Percentiles rank a stretch among this genome's conserved stretches.
phyloP scores from a whole-genome alignment of 495 filamentous ascomycete species.

The Opeltia flavorubescens region DNA sequence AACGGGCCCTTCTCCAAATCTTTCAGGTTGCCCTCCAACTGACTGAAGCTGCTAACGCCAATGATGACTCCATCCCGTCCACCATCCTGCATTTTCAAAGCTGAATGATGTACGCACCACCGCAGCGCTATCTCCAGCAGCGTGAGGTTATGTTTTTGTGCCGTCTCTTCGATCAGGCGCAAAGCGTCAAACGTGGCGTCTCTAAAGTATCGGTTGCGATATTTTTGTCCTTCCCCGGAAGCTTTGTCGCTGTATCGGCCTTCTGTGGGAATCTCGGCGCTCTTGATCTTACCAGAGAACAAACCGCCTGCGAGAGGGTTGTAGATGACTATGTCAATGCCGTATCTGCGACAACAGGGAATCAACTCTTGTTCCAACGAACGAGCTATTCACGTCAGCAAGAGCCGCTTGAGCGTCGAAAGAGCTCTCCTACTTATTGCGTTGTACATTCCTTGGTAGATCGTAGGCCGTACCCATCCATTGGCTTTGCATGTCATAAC shows the following conservation, averaged over 20 bases:
- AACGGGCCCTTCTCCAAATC: conserved; percentile 78
- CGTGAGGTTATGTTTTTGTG: conserved; percentile 59
- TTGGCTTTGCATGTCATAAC: conserved; percentile 68
- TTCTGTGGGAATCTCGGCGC: conserved; percentile 45
- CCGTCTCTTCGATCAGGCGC: conserved; percentile 55
- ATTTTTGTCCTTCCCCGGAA: conserved; percentile 39
- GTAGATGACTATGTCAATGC: conserved; percentile 80
- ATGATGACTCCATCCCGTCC: conserved; percentile 68
- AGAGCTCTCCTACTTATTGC: conserved; percentile 33
- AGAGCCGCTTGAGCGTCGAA: not conserved
- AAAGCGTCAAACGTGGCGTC: conserved; percentile 67
- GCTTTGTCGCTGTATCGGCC: conserved; percentile 56
- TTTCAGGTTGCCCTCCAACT: conserved; percentile 61
- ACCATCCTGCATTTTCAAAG: conserved; percentile 58
- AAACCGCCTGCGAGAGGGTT: conserved; percentile 79
- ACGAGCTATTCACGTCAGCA: conserved; percentile 32
- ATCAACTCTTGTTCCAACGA: conserved; percentile 71
- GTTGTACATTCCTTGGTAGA: conserved; percentile 60
- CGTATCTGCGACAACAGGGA: conserved; percentile 67
- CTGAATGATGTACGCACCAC: conserved; percentile 70
- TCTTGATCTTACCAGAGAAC: conserved; percentile 76
- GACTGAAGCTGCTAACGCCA: conserved; percentile 59
- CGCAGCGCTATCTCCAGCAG: conserved; percentile 68
- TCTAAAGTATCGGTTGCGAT: conserved; percentile 70
- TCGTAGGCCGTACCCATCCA: conserved; percentile 55